Evolutionary conservation across 2,329 filamentous ascomycete species (phyloP).

Genomic region (Sclerotinia minor): DNA sequence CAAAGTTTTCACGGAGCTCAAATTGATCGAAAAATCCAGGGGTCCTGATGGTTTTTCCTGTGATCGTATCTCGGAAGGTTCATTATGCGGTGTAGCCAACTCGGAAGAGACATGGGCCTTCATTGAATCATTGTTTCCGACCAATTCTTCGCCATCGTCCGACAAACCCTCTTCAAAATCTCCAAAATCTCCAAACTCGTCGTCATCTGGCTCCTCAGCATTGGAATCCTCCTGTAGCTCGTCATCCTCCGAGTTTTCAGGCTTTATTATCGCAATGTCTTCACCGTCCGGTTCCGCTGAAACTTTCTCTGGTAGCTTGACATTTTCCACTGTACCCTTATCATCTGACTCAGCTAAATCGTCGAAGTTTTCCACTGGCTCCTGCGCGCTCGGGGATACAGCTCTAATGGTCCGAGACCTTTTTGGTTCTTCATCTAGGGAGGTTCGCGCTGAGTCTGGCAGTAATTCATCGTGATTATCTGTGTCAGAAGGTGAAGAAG

Average conservation of each 20-base stretch:
- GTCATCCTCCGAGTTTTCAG: slow-evolving; percentile 21
- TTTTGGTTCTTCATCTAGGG: slow-evolving; percentile 40
- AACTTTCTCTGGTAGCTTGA: background rate
- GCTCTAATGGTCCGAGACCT: slow-evolving; percentile 21
- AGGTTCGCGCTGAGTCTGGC: slow-evolving; percentile 40
- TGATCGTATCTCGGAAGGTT: background rate
- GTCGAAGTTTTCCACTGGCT: slow-evolving; percentile 38
- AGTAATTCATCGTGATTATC: slow-evolving; percentile 36
- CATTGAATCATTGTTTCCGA: slow-evolving; percentile 18
- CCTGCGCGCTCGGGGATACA: slow-evolving; percentile 31
- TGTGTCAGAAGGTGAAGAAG: slow-evolving; percentile 39
- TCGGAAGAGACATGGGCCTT: background rate
- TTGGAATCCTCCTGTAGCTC: slow-evolving; percentile 7
- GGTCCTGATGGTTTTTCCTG: slow-evolving; percentile 28
- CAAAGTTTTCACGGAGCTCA: slow-evolving; percentile 35
- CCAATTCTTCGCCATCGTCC: slow-evolving; percentile 28
- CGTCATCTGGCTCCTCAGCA: slow-evolving; percentile 28
- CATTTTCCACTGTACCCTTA: slow-evolving; percentile 16
- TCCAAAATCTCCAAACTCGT: slow-evolving; percentile 45
- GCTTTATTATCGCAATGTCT: background rate
- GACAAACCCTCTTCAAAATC: slow-evolving; percentile 43
- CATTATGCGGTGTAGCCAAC: background rate
- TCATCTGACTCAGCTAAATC: slow-evolving; percentile 31
- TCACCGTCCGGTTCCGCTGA: slow-evolving; percentile 1
- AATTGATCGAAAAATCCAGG: slow-evolving; percentile 36